phyloP scores from a whole-genome alignment of 148 eudicot genomes.

The Euryodendron excelsum region DNA sequence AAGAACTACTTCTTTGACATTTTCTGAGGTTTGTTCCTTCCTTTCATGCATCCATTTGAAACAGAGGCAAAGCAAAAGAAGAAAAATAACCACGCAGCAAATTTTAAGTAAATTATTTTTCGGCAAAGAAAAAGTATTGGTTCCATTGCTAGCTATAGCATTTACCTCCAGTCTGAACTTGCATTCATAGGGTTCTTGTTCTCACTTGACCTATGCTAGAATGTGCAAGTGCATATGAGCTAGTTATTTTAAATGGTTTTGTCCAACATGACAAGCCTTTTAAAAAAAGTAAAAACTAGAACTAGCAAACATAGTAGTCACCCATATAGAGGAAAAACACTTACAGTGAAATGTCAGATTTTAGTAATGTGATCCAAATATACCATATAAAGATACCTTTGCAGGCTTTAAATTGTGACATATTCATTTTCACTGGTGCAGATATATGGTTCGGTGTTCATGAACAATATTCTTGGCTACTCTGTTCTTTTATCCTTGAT shows the following conservation, averaged over 20 bases:
- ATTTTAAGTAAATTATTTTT: no score
- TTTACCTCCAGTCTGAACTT: no score
- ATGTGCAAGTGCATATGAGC: background rate
- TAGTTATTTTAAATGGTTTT: background rate
- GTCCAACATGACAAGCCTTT: background rate
- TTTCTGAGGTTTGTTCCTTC: slow-evolving; percentile 34
- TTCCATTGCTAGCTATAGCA: no score
- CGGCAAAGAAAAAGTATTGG: no score
- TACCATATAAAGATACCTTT: background rate
- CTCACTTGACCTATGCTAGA: no score
- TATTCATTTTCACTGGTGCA: slow-evolving; percentile 16
- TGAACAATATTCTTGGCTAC: slow-evolving; percentile 42
- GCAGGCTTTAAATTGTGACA: slow-evolving; percentile 1
- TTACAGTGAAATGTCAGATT: background rate
- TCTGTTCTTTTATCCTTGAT: slow-evolving; percentile 28
- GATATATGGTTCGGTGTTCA: slow-evolving; percentile 41
- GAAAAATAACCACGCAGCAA: no score
- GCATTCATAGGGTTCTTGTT: no score
- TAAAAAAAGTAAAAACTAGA: no score
- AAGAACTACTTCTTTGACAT: slow-evolving; percentile 31
- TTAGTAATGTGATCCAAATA: background rate
- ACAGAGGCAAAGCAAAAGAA: background rate
- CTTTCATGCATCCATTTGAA: background rate
- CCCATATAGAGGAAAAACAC: no score
- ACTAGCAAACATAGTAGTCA: no score